These are phyloP conservation scores for Agaricales sp. DNA, from an alignment of 1,284 basidiomycete species.

Conservation along the genomic window DNA sequence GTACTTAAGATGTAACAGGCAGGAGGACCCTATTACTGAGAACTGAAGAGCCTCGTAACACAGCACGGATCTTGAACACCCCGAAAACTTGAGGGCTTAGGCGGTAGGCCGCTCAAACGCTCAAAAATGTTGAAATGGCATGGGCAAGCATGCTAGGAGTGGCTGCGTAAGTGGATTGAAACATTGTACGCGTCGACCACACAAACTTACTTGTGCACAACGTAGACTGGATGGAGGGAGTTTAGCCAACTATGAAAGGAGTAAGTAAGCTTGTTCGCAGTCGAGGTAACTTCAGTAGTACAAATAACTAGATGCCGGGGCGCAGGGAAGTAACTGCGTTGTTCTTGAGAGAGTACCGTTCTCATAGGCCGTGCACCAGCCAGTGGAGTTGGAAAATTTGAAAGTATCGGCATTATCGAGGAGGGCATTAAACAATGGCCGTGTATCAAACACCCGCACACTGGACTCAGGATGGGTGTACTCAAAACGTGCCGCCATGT, in stretches of 20 bases:
- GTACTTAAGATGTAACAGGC: too few relatives aligned
- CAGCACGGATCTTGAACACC: too few relatives aligned
- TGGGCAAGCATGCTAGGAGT: slow-evolving; percentile 31
- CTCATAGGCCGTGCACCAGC: slow-evolving; percentile 48
- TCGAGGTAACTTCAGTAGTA: too few relatives aligned
- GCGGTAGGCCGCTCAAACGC: slow-evolving; percentile 16
- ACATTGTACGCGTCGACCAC: slow-evolving; percentile 3
- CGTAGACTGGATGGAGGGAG: slow-evolving; percentile 41
- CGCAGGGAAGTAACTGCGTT: slow-evolving; percentile 44
- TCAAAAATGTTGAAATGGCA: slow-evolving; percentile 30
- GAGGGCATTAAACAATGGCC: slow-evolving; percentile 45
- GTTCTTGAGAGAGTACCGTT: slow-evolving; percentile 40
- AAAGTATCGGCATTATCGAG: slow-evolving; percentile 40
- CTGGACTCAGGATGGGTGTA: slow-evolving; percentile 31
- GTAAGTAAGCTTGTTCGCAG: too few relatives aligned
- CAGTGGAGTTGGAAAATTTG: slow-evolving; percentile 47
- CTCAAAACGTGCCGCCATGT: slow-evolving; percentile 29
- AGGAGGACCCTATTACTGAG: too few relatives aligned
- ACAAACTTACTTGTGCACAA: slow-evolving; percentile 36
- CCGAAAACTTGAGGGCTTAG: too few relatives aligned
- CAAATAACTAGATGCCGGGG: slow-evolving; percentile 57
- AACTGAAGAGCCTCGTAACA: too few relatives aligned
- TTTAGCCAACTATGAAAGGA: slow-evolving; percentile 37
- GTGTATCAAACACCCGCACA: slow-evolving; percentile 43
- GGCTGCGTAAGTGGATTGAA: too few relatives aligned